Conservation (phyloP, 2,329 filamentous ascomycete species). For the Colletotrichum tropicale region DNA sequence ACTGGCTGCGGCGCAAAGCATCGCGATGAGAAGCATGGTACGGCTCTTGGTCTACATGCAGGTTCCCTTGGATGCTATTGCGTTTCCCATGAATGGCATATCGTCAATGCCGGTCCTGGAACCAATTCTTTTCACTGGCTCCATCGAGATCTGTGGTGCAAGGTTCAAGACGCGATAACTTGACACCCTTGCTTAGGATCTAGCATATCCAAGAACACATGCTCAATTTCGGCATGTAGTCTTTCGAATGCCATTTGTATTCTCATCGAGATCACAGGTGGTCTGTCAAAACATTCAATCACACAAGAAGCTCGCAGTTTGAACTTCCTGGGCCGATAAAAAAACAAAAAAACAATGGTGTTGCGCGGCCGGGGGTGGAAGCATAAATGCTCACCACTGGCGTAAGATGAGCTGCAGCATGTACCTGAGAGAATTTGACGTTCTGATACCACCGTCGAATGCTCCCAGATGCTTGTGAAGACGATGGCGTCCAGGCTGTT, state of each 20-base stretch:
- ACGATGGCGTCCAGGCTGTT: background rate
- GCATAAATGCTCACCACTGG: background rate
- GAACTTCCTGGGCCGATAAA: background rate
- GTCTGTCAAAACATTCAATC: background rate
- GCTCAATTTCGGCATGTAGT: background rate
- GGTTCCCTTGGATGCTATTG: background rate
- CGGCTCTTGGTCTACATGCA: background rate
- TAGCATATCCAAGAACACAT: background rate
- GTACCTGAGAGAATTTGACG: background rate
- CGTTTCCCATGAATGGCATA: background rate
- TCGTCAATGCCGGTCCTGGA: background rate
- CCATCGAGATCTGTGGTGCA: background rate
- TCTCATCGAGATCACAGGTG: background rate
- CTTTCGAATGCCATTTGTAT: background rate
- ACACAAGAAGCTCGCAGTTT: background rate
- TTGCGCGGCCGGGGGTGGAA: background rate
- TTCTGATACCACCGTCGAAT: background rate
- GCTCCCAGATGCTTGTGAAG: background rate
- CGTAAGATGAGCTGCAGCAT: background rate
- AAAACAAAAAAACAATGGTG: background rate
- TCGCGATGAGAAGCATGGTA: background rate
- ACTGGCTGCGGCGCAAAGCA: background rate
- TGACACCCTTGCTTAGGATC: background rate
- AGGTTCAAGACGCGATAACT: background rate
- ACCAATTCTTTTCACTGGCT: background rate